phyloP scores from a whole-genome alignment of 306 rosid genomes.

The Quercus glauca region DNA sequence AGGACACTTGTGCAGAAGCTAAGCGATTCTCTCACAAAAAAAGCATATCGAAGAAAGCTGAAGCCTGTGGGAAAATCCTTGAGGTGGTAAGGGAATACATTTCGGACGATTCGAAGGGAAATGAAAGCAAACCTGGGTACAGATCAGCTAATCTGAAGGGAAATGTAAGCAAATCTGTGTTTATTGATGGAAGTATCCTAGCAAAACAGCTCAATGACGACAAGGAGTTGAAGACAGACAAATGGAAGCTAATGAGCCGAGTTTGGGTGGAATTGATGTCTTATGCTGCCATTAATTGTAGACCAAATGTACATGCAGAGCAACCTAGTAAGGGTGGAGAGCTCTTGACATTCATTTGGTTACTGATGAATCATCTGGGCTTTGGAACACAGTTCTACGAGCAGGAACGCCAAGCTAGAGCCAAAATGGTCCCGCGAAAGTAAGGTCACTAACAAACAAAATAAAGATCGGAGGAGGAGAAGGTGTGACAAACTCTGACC shows the following conservation, averaged over 20 bases:
- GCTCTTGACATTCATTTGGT: not conserved
- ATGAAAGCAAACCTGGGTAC: not conserved
- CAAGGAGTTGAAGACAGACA: not conserved
- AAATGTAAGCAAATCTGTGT: not conserved
- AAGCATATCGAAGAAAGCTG: rapidly evolving
- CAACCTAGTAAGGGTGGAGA: slow-evolving; percentile 36
- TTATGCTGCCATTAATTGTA: slow-evolving; percentile 21
- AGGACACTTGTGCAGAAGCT: too few species aligned
- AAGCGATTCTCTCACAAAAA: not conserved
- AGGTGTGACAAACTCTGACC: too few species aligned
- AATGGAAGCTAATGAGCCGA: slow-evolving; percentile 20
- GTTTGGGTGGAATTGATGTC: not conserved
- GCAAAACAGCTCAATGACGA: not conserved
- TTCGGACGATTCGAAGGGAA: slow-evolving; percentile 8
- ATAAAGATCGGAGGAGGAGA: too few species aligned
- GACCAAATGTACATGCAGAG: slow-evolving; percentile 27
- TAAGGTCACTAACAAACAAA: not conserved
- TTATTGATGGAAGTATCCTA: slow-evolving; percentile 15
- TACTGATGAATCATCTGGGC: too few species aligned
- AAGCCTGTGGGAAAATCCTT: not conserved
- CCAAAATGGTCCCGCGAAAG: slow-evolving; percentile 11
- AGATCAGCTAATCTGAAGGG: too few species aligned
- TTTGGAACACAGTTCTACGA: too few species aligned
- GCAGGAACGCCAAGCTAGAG: not conserved
- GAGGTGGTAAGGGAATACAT: not conserved